A percentile compares a stretch with the other conserved stretches of the same genome.
phyloP scores from a whole-genome alignment of 331 rosid genomes.

The Arachis monticola region DNA sequence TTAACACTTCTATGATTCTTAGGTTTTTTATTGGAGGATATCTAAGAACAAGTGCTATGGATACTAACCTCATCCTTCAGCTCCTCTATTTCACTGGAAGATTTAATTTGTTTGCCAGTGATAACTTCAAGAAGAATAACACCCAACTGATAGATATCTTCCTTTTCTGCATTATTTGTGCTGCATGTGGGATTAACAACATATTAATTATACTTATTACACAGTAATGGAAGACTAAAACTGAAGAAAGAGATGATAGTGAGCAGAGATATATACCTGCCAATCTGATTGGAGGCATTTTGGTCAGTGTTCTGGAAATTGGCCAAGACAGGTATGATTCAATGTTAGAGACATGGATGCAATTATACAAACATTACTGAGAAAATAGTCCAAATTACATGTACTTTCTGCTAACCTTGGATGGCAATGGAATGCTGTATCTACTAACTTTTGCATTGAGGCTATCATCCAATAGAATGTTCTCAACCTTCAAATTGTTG shows the following conservation, averaged over 20 bases:
- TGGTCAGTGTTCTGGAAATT: conserved; percentile 51
- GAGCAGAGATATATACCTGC: conserved; percentile 41
- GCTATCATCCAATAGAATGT: conserved; percentile 77
- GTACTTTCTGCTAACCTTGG: conserved; percentile 51
- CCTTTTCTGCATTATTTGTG: conserved; percentile 62
- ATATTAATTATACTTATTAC: conserved; percentile 7
- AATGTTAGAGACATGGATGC: background rate
- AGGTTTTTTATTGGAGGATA: background rate
- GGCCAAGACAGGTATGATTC: background rate
- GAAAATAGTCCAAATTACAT: background rate
- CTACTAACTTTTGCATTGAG: conserved; percentile 78
- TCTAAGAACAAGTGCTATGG: background rate
- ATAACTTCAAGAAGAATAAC: conserved; percentile 74
- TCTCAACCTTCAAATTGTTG: conserved; percentile 72
- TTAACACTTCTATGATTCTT: background rate
- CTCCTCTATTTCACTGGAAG: conserved; percentile 59
- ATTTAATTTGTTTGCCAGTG: conserved; percentile 59
- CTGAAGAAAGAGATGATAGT: conserved; percentile 5
- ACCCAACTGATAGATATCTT: conserved; percentile 78
- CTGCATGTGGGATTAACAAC: conserved; percentile 45
- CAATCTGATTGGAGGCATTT: conserved; percentile 11
- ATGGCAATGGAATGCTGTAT: conserved; percentile 69
- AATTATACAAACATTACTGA: background rate
- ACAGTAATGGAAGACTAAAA: conserved; percentile 21
- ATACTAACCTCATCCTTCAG: conserved; percentile 64